These are phyloP conservation scores for Cubamyces lactineus DNA, from an alignment of 768 basidiomycete species.

Conservation along the genomic window DNA sequence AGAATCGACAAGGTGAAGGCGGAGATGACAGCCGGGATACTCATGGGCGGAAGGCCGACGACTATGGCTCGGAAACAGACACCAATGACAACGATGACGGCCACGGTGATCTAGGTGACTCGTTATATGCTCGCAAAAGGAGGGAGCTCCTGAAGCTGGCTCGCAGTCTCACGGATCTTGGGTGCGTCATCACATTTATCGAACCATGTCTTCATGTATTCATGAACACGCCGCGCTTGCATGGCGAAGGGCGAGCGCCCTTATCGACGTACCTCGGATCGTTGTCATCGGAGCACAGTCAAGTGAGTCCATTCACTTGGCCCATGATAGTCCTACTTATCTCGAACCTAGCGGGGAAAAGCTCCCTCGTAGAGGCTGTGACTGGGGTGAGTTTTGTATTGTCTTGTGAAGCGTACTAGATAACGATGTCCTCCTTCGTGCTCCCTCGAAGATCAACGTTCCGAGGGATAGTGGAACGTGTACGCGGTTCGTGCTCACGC, in stretches of 20 bases:
- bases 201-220: not conserved
- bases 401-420: not conserved
- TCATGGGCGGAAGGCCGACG: too few relatives aligned
- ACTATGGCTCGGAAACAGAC: too few relatives aligned
- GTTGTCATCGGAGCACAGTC: slow-evolving; percentile 62
- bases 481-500: slow-evolving; percentile 43
- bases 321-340: slow-evolving; percentile 2
- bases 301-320: slow-evolving; percentile 36
- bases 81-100: not conserved
- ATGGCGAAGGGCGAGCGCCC: slow-evolving; percentile 38
- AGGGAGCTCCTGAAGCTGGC: slow-evolving; percentile 44
- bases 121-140: slow-evolving; percentile 45
- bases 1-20: too few relatives aligned
- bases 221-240: slow-evolving; percentile 10
- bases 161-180: slow-evolving; percentile 43
- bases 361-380: slow-evolving; percentile 61
- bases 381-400: slow-evolving; percentile 46
- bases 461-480: slow-evolving; percentile 66
- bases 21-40: too few relatives aligned
- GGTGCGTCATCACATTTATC: slow-evolving; percentile 33
- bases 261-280: slow-evolving; percentile 53
- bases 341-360: slow-evolving; percentile 52
- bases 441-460: slow-evolving; percentile 51
- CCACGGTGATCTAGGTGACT: slow-evolving; percentile 28
- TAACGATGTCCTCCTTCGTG: not conserved